A percentile compares a stretch with the other conserved stretches of the same genome.
These are phyloP conservation scores for Trichosanthes cucumerina DNA, from an alignment of 306 rosid genomes.

Conservation along the genomic window DNA sequence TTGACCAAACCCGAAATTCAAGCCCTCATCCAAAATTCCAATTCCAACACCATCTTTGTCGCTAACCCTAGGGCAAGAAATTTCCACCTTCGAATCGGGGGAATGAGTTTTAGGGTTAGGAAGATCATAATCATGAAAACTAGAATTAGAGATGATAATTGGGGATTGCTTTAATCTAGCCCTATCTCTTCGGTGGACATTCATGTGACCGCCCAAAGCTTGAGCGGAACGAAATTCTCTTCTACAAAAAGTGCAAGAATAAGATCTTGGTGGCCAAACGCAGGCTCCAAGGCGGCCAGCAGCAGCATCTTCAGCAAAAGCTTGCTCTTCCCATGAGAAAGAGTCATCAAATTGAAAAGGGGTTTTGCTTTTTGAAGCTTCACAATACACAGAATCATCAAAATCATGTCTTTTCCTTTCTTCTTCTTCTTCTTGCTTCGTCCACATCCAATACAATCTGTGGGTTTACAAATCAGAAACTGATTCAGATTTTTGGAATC, in stretches of 20 bases:
- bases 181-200: slow-evolving; percentile 62
- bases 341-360: slow-evolving; percentile 17
- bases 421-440: background rate
- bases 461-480: background rate
- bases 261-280: slow-evolving; percentile 26
- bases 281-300: slow-evolving; percentile 72
- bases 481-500: slow-evolving; percentile 5
- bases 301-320: slow-evolving; percentile 66
- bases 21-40: background rate
- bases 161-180: slow-evolving; percentile 48
- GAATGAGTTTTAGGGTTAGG: background rate
- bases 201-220: slow-evolving; percentile 85
- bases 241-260: slow-evolving; percentile 51
- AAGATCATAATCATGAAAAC: too few species aligned
- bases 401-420: background rate
- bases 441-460: slow-evolving; percentile 7
- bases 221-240: slow-evolving; percentile 73
- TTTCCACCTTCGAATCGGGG: background rate
- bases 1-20: background rate
- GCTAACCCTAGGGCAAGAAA: background rate
- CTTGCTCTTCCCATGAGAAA: slow-evolving; percentile 94
- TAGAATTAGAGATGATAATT: background rate
- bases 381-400: background rate
- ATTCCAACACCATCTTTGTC: background rate
- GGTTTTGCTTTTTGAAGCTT: background rate